Evolutionary conservation across 1,284 basidiomycete species (phyloP).

Genomic region (Taiwanofungus camphoratus): DNA sequence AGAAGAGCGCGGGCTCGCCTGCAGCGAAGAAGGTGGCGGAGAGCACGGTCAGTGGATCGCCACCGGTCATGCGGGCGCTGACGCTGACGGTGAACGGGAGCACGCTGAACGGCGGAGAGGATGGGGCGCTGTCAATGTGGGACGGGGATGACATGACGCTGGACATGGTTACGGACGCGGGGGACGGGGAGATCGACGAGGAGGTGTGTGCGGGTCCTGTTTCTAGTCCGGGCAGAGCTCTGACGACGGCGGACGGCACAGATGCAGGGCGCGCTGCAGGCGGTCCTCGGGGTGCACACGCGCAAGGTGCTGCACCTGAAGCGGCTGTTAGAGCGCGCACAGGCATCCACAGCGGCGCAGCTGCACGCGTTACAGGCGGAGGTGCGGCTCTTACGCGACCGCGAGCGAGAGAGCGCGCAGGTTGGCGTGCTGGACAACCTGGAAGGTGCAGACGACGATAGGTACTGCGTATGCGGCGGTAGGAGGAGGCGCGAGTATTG

Average conservation of each 20-base stretch:
- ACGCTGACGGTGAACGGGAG: constrained; percentile 14
- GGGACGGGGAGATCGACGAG: constrained; percentile 63
- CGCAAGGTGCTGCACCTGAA: constrained; percentile 67
- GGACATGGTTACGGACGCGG: constrained; percentile 66
- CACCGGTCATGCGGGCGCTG: constrained; percentile 14
- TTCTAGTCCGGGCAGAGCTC: constrained; percentile 1
- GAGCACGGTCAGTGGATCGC: constrained; percentile 13
- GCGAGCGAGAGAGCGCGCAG: constrained; percentile 27
- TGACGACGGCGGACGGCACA: constrained; percentile 22
- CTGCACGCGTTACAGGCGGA: constrained; percentile 77
- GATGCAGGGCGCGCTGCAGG: constrained; percentile 53
- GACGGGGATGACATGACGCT: constrained; percentile 42
- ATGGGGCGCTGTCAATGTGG: constrained; percentile 27
- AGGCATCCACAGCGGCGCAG: constrained; percentile 69
- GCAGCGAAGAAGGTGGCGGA: not conserved
- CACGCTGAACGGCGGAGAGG: constrained; percentile 11
- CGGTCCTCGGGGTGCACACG: constrained; percentile 53
- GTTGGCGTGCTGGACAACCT: constrained; percentile 10
- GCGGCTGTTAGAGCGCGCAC: constrained; percentile 68
- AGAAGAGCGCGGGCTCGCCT: constrained; percentile 5
- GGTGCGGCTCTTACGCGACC: constrained; percentile 47
- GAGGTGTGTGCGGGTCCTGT: constrained; percentile 41
- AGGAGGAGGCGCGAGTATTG: constrained; percentile 54
- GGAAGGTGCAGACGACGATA: constrained; percentile 28
- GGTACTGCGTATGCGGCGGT: constrained; percentile 56